phyloP scores from a whole-genome alignment of 2,329 filamentous ascomycete species.

The Clonostachys chloroleuca region DNA sequence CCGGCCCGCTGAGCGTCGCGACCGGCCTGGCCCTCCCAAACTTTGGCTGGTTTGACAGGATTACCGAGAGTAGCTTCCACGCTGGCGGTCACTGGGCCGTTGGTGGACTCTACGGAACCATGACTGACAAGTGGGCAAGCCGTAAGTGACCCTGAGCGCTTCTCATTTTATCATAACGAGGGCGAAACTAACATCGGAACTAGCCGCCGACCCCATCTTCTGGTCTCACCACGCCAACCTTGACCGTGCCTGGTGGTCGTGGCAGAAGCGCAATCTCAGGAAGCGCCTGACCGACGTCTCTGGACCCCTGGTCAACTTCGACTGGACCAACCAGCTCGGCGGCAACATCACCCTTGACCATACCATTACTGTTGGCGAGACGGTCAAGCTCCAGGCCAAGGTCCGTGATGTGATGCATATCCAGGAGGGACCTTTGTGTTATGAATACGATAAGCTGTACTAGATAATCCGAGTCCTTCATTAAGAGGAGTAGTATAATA shows the following conservation, averaged over 20 bases:
- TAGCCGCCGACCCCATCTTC: slow-evolving; percentile 9
- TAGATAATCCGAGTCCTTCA: too few species aligned
- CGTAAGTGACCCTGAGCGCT: not conserved
- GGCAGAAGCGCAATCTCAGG: slow-evolving; percentile 6
- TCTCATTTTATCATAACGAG: slow-evolving; percentile 3
- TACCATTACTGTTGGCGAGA: slow-evolving; percentile 1
- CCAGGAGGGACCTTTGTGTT: too few species aligned
- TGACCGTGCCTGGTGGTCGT: slow-evolving; percentile 11
- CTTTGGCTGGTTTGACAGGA: too few species aligned
- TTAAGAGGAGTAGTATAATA: too few species aligned
- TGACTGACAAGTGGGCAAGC: slow-evolving; percentile 4
- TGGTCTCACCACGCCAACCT: slow-evolving; percentile 12
- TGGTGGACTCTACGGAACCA: slow-evolving; percentile 4
- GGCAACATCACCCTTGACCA: not conserved
- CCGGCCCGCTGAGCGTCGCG: too few species aligned
- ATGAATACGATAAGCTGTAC: too few species aligned
- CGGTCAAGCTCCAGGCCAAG: not conserved
- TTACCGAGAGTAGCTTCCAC: slow-evolving; percentile 1
- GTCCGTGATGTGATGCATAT: not conserved
- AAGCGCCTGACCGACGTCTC: slow-evolving; percentile 1
- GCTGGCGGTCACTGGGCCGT: slow-evolving; percentile 3
- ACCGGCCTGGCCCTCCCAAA: too few species aligned
- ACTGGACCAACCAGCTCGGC: not conserved
- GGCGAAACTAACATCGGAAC: not conserved
- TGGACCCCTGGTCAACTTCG: not conserved